Percentiles rank a stretch among this genome's conserved stretches.
phyloP scores from a whole-genome alignment of 768 basidiomycete species.

The Serendipita sp. region DNA sequence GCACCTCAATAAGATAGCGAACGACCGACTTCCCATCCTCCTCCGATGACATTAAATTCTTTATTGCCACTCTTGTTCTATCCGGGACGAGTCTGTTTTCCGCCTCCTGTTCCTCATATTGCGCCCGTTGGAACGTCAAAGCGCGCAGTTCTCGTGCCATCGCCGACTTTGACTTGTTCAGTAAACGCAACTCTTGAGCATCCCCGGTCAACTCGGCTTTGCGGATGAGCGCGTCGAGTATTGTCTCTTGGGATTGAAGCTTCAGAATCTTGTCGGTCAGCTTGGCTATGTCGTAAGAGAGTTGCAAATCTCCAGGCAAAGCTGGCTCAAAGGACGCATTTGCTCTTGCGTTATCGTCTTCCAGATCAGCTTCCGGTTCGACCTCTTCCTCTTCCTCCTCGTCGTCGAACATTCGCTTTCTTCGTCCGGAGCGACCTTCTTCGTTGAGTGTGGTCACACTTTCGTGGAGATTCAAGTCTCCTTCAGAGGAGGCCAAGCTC shows the following conservation, averaged over 20 bases:
- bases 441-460: conserved; percentile 17
- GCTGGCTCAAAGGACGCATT: conserved; percentile 52
- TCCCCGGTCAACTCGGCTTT: conserved; percentile 93
- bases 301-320: conserved; percentile 77
- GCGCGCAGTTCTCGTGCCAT: conserved; percentile 73
- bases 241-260: conserved; percentile 62
- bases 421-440: conserved; percentile 25
- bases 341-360: conserved; percentile 24
- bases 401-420: conserved; percentile 15
- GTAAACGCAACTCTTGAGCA: conserved; percentile 65
- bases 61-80: conserved; percentile 70
- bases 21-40: conserved; percentile 84
- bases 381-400: conserved; percentile 32
- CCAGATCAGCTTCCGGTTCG: conserved; percentile 29
- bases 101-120: conserved; percentile 89
- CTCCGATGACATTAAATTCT: conserved; percentile 66
- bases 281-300: conserved; percentile 72
- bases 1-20: conserved; percentile 82
- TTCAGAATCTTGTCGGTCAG: conserved; percentile 61
- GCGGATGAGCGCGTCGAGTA: conserved; percentile 77
- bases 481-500: conserved; percentile 6
- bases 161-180: conserved; percentile 66
- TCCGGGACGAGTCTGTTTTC: conserved; percentile 76
- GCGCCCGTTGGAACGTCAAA: conserved; percentile 74
- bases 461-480: not conserved